These are phyloP conservation scores for Nakazawaea molendinolei DNA, from an alignment of 805 yeast species.

Conservation along the genomic window DNA sequence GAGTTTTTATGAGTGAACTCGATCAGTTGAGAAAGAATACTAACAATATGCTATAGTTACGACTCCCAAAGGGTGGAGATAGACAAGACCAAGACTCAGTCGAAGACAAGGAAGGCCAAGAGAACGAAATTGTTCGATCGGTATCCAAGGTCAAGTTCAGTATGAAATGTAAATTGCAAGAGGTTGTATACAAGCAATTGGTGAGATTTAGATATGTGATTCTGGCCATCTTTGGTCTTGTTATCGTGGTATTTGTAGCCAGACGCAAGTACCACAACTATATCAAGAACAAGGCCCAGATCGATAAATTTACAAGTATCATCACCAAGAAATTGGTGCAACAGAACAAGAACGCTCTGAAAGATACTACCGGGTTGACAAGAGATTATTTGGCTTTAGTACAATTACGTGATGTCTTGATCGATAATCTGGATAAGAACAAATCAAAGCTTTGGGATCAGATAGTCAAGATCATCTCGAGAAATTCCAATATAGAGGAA, in stretches of 20 bases:
- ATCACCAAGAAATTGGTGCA: conserved; percentile 44
- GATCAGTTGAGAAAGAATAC: conserved; percentile 12
- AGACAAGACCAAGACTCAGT: conserved; percentile 19
- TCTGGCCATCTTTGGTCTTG: background rate
- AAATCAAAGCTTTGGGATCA: conserved; percentile 52
- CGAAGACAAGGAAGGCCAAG: conserved; percentile 33
- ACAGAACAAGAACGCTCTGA: conserved; percentile 30
- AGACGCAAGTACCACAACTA: conserved; percentile 31
- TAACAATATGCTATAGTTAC: conserved; percentile 17
- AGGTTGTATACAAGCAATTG: conserved; percentile 35
- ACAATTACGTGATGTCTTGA: conserved; percentile 62
- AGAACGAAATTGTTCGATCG: conserved; percentile 62
- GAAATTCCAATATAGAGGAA: conserved; percentile 57
- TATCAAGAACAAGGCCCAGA: conserved; percentile 31
- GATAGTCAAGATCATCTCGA: conserved; percentile 51
- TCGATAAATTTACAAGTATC: conserved; percentile 39
- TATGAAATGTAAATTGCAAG: conserved; percentile 48
- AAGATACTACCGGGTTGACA: conserved; percentile 28
- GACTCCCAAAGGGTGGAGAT: conserved; percentile 16
- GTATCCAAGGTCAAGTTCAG: conserved; percentile 60
- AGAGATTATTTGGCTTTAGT: conserved; percentile 55
- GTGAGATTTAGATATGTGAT: conserved; percentile 1
- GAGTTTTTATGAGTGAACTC: conserved; percentile 20
- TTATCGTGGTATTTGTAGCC: background rate
- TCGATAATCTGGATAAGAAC: conserved; percentile 33